Percentiles rank a stretch among this genome's conserved stretches.
These are phyloP conservation scores for Trichosporon ovoides DNA, from an alignment of 1,284 basidiomycete genomes.

Conservation along the genomic window DNA sequence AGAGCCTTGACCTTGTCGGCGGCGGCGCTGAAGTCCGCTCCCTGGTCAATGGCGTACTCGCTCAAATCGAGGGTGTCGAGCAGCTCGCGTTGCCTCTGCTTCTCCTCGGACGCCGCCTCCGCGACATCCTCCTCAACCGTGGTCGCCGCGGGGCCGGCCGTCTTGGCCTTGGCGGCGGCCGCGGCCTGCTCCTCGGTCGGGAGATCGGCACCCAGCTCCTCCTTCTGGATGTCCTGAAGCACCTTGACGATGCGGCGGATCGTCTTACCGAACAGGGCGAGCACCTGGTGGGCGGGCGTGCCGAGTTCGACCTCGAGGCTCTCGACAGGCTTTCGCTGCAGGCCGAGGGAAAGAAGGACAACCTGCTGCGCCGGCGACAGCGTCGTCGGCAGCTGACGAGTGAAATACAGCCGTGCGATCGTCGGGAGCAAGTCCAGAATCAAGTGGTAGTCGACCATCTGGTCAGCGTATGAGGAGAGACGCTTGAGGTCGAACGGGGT, in stretches of 20 bases:
- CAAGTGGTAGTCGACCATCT: conserved; percentile 93
- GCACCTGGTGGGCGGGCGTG: conserved; percentile 61
- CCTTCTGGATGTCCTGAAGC: conserved; percentile 75
- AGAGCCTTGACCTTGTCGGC: conserved; percentile 63
- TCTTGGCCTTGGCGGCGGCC: background rate
- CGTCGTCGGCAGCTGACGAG: conserved; percentile 59
- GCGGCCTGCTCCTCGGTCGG: conserved; percentile 33
- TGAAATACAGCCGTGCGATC: conserved; percentile 77
- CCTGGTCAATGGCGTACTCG: conserved; percentile 75
- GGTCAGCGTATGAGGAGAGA: conserved; percentile 90
- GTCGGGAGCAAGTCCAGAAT: conserved; percentile 85
- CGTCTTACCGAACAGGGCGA: conserved; percentile 89
- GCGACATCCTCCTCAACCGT: conserved; percentile 57
- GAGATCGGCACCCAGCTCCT: conserved; percentile 61
- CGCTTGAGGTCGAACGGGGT: conserved; percentile 95
- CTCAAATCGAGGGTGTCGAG: conserved; percentile 76
- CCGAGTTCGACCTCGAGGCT: conserved; percentile 83
- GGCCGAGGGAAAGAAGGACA: conserved; percentile 79
- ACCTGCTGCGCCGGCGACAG: conserved; percentile 81
- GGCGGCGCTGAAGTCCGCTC: conserved; percentile 66
- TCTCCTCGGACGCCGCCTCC: conserved; percentile 50
- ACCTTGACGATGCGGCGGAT: conserved; percentile 77
- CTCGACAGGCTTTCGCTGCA: conserved; percentile 88
- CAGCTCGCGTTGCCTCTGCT: conserved; percentile 64
- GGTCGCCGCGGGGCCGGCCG: conserved; percentile 34